phyloP scores from a whole-genome alignment of 306 rosid species.

The Nissolia schottii region DNA sequence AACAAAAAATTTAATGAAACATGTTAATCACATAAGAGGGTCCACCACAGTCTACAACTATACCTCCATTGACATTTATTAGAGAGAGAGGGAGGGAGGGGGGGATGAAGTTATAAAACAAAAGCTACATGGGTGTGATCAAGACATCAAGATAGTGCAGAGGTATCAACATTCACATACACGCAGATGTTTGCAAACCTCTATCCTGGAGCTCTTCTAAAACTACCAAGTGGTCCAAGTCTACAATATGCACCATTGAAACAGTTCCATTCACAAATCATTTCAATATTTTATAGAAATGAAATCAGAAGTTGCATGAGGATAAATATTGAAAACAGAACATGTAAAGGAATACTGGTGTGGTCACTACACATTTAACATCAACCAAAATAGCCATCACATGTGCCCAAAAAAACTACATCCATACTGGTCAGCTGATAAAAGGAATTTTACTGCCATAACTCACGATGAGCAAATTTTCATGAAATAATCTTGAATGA shows the following conservation, averaged over 20 bases:
- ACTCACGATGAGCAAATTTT: neutral
- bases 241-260: neutral
- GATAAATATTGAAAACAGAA: neutral
- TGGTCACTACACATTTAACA: neutral
- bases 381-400: neutral
- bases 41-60: neutral
- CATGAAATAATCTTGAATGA: neutral
- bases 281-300: no score
- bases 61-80: neutral
- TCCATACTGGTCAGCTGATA: neutral
- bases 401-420: neutral
- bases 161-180: neutral
- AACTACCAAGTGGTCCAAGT: no score
- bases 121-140: neutral
- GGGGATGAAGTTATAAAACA: neutral
- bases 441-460: neutral
- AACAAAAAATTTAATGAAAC: conserved; percentile 15
- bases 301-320: neutral
- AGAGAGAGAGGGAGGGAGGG: neutral
- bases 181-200: neutral
- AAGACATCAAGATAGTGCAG: neutral
- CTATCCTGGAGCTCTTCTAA: neutral
- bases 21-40: neutral
- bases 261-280: neutral
- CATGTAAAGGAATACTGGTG: neutral